phyloP scores from a whole-genome alignment of 257 asterid species.

The Penstemon davidsonii region DNA sequence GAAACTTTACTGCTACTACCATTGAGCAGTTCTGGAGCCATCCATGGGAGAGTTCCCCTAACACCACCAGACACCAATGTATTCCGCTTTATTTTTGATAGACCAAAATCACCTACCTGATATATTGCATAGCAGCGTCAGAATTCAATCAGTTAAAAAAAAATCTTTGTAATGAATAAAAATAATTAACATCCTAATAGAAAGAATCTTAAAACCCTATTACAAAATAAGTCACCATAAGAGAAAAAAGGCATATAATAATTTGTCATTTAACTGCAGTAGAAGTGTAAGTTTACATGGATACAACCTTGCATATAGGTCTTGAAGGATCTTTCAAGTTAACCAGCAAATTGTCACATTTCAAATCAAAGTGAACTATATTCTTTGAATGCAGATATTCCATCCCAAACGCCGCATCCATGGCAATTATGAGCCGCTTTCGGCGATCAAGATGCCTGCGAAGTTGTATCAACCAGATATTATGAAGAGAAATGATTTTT shows the following conservation, averaged over 20 bases:
- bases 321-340: conserved; percentile 87
- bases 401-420: conserved; percentile 99
- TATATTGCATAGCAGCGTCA: conserved; percentile 28
- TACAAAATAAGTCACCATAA: not conserved
- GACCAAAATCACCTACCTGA: conserved; percentile 95
- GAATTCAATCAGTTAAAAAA: conserved; percentile 22
- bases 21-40: conserved; percentile 93
- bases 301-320: conserved; percentile 85
- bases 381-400: conserved; percentile 94
- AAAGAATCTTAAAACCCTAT: not conserved
- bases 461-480: conserved; percentile 19
- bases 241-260: conserved; percentile 9
- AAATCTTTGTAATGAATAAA: conserved; percentile 2
- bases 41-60: conserved; percentile 96
- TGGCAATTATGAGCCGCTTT: conserved; percentile 78
- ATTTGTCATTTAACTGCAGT: not conserved
- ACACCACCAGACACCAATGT: conserved; percentile 97
- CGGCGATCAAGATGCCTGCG: conserved; percentile 86
- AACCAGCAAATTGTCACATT: conserved; percentile 88
- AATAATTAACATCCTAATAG: conserved; percentile 1
- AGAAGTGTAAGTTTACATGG: not conserved
- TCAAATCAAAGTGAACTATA: conserved; percentile 92
- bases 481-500: not conserved
- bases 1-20: conserved; percentile 84
- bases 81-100: conserved; percentile 81